phyloP scores from a whole-genome alignment of 257 asterid genomes.

The Nicotiana noctiflora region DNA sequence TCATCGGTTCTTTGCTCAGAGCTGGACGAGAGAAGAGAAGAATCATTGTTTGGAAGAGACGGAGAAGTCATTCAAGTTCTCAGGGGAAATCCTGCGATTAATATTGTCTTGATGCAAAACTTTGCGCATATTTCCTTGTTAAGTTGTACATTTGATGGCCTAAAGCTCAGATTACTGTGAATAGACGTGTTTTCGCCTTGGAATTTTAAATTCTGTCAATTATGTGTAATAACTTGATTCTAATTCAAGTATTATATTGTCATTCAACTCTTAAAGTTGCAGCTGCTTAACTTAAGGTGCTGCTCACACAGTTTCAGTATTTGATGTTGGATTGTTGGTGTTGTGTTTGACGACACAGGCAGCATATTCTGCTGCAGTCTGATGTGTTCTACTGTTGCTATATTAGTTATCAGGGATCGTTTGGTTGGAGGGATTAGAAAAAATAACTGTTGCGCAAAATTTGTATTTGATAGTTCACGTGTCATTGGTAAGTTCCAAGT shows the following conservation, averaged over 20 bases:
- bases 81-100: constrained; percentile 76
- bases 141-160: not conserved
- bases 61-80: constrained; percentile 85
- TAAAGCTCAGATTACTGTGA: constrained; percentile 3
- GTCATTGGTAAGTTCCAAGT: no score
- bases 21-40: constrained; percentile 85
- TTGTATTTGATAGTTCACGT: no score
- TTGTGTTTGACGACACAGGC: not conserved
- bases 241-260: not conserved
- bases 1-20: constrained; percentile 26
- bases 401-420: no score
- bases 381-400: not conserved
- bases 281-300: not conserved
- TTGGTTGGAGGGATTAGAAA: no score
- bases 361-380: not conserved
- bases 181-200: not conserved
- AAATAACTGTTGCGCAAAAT: no score
- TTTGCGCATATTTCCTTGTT: not conserved
- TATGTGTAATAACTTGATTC: constrained; percentile 5
- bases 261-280: not conserved
- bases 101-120: constrained; percentile 43
- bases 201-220: not conserved
- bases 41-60: constrained; percentile 90
- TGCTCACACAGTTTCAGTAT: not conserved
- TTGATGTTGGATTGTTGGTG: not conserved